Evolutionary conservation across 805 yeast genomes (phyloP), one percentile per base, ranked within the genome.

Genomic region (Starmerella geochares): DNA sequence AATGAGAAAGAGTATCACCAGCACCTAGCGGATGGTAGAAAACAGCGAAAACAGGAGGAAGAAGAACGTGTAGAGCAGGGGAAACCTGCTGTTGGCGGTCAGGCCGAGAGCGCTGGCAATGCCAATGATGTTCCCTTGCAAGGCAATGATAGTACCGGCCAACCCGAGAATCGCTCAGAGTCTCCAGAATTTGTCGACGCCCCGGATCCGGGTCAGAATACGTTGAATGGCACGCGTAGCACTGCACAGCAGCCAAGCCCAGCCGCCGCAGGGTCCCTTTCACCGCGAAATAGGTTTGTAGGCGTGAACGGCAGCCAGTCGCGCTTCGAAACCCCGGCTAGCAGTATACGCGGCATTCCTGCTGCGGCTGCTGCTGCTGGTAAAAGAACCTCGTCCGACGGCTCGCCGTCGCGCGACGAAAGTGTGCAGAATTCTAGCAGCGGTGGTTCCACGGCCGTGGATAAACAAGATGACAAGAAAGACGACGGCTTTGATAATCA

Each of bases 241-340:
- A 50, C 56, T 13, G 32, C 47, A 10, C 32, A 47, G 16, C 56
- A 48, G 41, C 56, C 56, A 7, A 47, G 38, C 36, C 23, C 46
- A 10, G 46, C 46, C 13, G 56, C 56, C 1, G 49, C 48, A 11
- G 52, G 46, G 24, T 28, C 53, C n/a, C 36, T 53, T 13, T 46
- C 49, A 16, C 54, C 54, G 13, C 47, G 56, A 17, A 50, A 53
- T 46, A 44, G 54, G 28, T 49, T 47, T 19, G 37, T 49, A 3
- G 50, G 48, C 27, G 44, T 40, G 24, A 40, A 40, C 13, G 33
- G 33, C 5, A 25, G 33, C 23, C 44, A 40, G 33, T 4, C 44
- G 2, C 23, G 17, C 33, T 40, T 40, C 13, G 44, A 16, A 9
- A 40, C 44, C 19, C 44, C 44, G 2, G 44, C 44, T 8, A 25